Base-by-base conservation (phyloP, 179 eudicot species). In the Drosera spatulata region DNA sequence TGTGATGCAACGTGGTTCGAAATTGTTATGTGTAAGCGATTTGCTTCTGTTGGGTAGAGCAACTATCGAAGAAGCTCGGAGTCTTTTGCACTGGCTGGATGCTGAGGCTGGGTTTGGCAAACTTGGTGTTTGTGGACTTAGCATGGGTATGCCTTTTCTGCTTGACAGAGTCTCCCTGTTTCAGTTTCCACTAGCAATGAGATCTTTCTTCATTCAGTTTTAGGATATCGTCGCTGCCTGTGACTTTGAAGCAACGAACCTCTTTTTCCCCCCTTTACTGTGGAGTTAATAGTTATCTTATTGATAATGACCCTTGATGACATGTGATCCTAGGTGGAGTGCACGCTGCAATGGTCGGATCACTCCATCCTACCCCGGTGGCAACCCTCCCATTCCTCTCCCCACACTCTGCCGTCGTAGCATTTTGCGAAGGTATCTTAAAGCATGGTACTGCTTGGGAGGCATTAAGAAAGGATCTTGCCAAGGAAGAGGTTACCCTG, bases 381-480 rank as follows among this genome's bases (percentile, higher is more conserved):
- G 99, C 96, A 42, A 86, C 96, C n/a, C 84, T 91, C 22, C 96
- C 98, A 6, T 85, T 91, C 69, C 91, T 91, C 42, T 91, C 98
- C 53, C 98, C 98, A 42, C 96, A 88, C 74, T 91, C 98, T 43
- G 98, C 98, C 39, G 95, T 84, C 63, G 96, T 91, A 64, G 98
- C 98, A 54, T 91, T 91, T 60, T 91, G 98, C 66, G 98, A 91
- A 77, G 98, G 98, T 53, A 79, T 91, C 61, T 61, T 91, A 55
- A 82, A 88, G 84, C 80, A 91, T 67, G 98, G 80, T 50, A 91
- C 98, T 64, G 98, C 98, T 11, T 93, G 99, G 99, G 99, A 89
- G 42, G 97, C 90, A 50, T 70, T 93, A 52, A 78, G 95, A 74
- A 79, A 80, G n/a, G 99, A 93, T 59, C 89, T 88, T 42, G 73